phyloP scores from a whole-genome alignment of 2,329 filamentous ascomycete species.

The Colletotrichum simmondsii region DNA sequence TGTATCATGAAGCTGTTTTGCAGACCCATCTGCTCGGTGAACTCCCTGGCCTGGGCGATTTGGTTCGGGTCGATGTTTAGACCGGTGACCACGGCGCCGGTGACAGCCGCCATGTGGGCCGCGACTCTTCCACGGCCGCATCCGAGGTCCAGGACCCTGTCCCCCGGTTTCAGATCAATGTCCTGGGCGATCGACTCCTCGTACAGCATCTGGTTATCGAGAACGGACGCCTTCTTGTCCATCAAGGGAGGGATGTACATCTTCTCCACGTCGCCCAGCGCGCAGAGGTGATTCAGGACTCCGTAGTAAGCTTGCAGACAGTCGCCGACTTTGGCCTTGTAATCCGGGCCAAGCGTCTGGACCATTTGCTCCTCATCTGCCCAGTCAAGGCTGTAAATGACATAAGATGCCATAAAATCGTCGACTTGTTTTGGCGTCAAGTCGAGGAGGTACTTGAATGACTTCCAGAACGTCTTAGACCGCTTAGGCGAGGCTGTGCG shows the following conservation, averaged over 20 bases:
- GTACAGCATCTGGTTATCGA: constrained; percentile 64
- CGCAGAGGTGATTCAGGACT: constrained; percentile 65
- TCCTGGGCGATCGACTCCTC: constrained; percentile 61
- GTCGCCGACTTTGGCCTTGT: constrained; percentile 61
- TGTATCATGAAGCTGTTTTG: constrained; percentile 59
- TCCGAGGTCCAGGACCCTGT: constrained; percentile 61
- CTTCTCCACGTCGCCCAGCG: constrained; percentile 66
- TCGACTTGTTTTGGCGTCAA: constrained; percentile 62
- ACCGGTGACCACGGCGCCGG: constrained; percentile 59
- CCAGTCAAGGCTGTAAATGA: constrained; percentile 68
- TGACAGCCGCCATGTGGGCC: constrained; percentile 61
- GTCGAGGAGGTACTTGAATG: constrained; percentile 61
- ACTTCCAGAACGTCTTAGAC: constrained; percentile 59
- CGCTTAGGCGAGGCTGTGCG: constrained; percentile 49
- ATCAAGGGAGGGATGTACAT: constrained; percentile 68
- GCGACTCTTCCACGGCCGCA: constrained; percentile 64
- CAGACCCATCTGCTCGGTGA: constrained; percentile 56
- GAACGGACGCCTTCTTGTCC: constrained; percentile 59
- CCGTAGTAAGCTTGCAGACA: constrained; percentile 64
- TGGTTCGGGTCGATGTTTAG: constrained; percentile 67
- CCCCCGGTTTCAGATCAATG: constrained; percentile 55
- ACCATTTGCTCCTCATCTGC: constrained; percentile 60
- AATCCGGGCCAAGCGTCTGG: constrained; percentile 57
- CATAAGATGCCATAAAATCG: constrained; percentile 66
- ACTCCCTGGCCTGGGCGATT: constrained; percentile 55